Evolutionary conservation across 495 filamentous ascomycete species (phyloP), one percentile per base, ranked within the genome.

Genomic region (Penicillium antarcticum): DNA sequence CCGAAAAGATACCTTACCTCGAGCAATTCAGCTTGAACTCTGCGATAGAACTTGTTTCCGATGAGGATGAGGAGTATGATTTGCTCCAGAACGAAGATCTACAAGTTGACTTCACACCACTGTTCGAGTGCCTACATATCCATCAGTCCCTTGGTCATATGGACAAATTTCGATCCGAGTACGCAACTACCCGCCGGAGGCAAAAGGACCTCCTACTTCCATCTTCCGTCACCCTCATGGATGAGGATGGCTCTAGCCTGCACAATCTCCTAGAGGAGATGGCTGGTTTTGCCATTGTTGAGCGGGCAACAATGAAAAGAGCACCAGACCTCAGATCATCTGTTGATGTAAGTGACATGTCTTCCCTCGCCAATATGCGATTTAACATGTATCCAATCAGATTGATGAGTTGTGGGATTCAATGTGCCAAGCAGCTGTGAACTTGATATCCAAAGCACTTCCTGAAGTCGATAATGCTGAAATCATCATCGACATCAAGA

Each of bases 391-490:
- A 39, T 23, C 14, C 11, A 10, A 36, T 21, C 52, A 92, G 88
- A 87, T 96, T 42, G 92, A 97, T 61, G 92, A 96, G 65, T 78
- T 99, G 5, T 99, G 94, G 94, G 92, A 97, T 62, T 96, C 92
- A 0, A 92, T 97, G 90, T 97, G 92, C 60, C 88, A 95, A 60
- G 83, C 82, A 18, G 87, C 90, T 5, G 88, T 96, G 47, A 78
- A 73, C 18, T 73, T 96, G 32, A 92, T 95, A 55, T 82, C 84
- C 0, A 87, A 81, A 53, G 87, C 91, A 10, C 71, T 97, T 7
- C 74, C 79, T 29, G 82, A 85, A 21, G 83, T 97, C 34, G 84
- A 85, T 24, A 90, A 92, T 61, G 89, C 91, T 8, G 89, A 96
- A 55, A 80, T 83, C 11, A 69, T 99, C 32, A 73, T 96, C 12